Base-by-base conservation (phyloP, 176 grass and related monocot species). In the Cocos nucifera region DNA sequence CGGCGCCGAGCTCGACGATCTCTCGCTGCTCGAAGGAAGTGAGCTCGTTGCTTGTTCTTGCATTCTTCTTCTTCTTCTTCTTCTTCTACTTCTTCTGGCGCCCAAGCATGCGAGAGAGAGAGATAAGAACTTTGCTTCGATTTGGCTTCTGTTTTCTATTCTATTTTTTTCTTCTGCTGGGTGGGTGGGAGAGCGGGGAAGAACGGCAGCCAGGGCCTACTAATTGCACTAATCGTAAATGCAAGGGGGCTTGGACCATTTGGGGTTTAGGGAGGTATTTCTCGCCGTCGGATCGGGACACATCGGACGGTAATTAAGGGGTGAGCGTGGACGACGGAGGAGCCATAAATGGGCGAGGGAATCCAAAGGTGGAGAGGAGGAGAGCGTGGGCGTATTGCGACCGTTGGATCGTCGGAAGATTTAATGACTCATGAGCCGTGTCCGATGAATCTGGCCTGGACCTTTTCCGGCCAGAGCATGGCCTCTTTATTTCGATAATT, bases 21-120 rank as follows among this genome's bases (percentile, higher is more conserved):
- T 82, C 61, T 97, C 92, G 81, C 87, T 88, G 78, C 93, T 91
- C 16, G 87, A 97, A 20, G 80, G 93, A 58, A 78, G 81, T 61
- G 93, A 97, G 73, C 75, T 97, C 65, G 79, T 70, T 53, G 61
- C 63, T 71, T 82, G 93, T 19, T 98, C 87, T 64, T 80, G 84
- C 78, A 98, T 81, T 78, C 79, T 85, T 70, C 73, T 84, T 76
- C 64, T 63, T 65, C 12, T 58, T 48, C 61, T 60, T 78, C 69
- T 84, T 76, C 64, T 63, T 65, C 12, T 58, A 26, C 61, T 60
- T 78, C 69, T 65, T 63, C 65, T 59, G 62, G 59, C 50, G 69
- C 64, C 78, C 60, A 17, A 17, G 19, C 24, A 22, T 7, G 62
- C 0, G 20, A 49, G 5, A 44, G 6, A 8, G 7, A 35, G 35